These are phyloP conservation scores for Penstemon eatonii DNA, from an alignment of 257 asterid genomes.

Conservation along the genomic window DNA sequence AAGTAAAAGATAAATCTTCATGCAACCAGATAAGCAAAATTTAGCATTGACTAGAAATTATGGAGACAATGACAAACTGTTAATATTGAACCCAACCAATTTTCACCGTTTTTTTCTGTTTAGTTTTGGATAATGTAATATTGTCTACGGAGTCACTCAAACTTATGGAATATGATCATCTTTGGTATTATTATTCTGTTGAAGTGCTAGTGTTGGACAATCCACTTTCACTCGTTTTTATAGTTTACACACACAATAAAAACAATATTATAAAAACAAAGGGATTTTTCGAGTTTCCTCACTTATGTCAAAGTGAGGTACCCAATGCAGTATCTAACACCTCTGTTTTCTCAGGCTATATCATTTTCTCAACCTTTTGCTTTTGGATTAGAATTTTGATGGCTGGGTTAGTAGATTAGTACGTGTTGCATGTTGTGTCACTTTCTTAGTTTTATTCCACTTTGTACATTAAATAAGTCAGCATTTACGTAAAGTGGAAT, in stretches of 20 bases:
- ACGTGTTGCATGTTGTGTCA: neutral
- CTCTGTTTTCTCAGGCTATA: neutral
- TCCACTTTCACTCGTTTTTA: too few species aligned
- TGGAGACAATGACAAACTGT: neutral
- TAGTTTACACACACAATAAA: neutral
- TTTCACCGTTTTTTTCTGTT: neutral
- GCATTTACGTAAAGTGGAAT: neutral
- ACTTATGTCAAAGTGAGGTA: neutral
- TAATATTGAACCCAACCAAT: neutral
- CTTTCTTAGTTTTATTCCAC: neutral
- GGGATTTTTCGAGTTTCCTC: neutral
- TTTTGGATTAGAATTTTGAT: neutral
- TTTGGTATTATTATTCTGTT: too few species aligned
- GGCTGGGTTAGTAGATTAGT: neutral
- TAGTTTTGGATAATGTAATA: constrained; percentile 1
- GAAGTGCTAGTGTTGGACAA: too few species aligned
- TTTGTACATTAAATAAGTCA: too few species aligned
- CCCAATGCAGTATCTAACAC: neutral
- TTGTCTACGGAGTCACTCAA: neutral
- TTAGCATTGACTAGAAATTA: neutral
- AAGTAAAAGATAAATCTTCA: neutral
- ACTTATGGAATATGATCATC: neutral
- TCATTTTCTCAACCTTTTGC: neutral
- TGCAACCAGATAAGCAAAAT: neutral
- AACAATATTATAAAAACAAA: neutral